phyloP scores from a whole-genome alignment of 2,329 filamentous ascomycete species.

The Pyrenochaeta sp. region DNA sequence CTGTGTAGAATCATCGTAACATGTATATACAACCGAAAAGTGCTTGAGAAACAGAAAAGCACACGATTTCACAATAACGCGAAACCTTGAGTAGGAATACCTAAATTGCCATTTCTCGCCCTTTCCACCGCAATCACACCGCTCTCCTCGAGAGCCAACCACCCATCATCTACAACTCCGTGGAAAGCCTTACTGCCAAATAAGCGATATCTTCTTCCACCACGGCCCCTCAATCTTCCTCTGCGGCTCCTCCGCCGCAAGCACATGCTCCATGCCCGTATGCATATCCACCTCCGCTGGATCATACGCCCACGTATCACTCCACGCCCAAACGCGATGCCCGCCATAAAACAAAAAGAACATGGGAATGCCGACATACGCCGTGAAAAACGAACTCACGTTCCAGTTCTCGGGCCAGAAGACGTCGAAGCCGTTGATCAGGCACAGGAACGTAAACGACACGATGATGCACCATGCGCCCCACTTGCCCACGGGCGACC shows the following conservation, averaged over 20 bases:
- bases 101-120: too few species aligned
- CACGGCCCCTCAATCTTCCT: slow-evolving; percentile 25
- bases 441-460: slow-evolving; percentile 66
- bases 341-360: slow-evolving; percentile 64
- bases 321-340: slow-evolving; percentile 57
- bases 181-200: slow-evolving; percentile 31
- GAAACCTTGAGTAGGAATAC: too few species aligned
- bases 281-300: slow-evolving; percentile 61
- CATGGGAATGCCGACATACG: slow-evolving; percentile 71
- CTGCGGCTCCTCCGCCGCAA: slow-evolving; percentile 43
- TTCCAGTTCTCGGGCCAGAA: slow-evolving; percentile 74
- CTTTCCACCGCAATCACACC: too few species aligned
- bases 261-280: slow-evolving; percentile 48
- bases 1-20: too few species aligned
- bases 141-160: too few species aligned
- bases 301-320: slow-evolving; percentile 61
- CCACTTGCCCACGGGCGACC: slow-evolving; percentile 67
- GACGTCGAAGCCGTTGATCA: slow-evolving; percentile 78
- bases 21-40: too few species aligned
- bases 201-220: slow-evolving; percentile 33
- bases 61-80: too few species aligned
- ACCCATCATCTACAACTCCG: too few species aligned
- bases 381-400: slow-evolving; percentile 68
- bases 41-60: too few species aligned
- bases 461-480: slow-evolving; percentile 67